phyloP scores from a whole-genome alignment of 1,139 yeast genomes.

The Pichiaceae sp. region DNA sequence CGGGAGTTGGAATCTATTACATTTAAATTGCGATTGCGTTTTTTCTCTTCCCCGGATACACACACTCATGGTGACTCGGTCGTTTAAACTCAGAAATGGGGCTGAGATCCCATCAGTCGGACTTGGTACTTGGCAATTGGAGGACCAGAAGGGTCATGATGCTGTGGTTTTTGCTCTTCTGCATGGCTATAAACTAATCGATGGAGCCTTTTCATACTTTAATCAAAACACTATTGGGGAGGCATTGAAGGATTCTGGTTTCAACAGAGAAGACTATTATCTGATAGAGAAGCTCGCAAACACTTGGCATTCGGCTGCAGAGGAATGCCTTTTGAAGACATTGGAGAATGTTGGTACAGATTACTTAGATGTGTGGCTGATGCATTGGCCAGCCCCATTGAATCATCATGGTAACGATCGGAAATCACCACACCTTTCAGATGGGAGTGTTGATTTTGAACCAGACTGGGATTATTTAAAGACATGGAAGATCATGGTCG shows the following conservation, averaged over 20 bases:
- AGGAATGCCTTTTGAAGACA: slow-evolving; percentile 33
- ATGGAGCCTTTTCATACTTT: slow-evolving; percentile 60
- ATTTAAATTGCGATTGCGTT: too few species aligned
- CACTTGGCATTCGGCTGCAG: slow-evolving; percentile 11
- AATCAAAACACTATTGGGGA: slow-evolving; percentile 63
- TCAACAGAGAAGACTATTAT: slow-evolving; percentile 49
- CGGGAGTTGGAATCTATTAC: too few species aligned
- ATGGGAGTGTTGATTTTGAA: slow-evolving; percentile 31
- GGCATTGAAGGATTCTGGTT: slow-evolving; percentile 42
- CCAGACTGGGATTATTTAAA: slow-evolving; percentile 35
- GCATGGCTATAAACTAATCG: slow-evolving; percentile 70
- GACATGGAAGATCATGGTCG: slow-evolving; percentile 66
- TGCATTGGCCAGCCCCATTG: slow-evolving; percentile 74
- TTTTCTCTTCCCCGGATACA: too few species aligned
- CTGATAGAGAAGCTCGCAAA: slow-evolving; percentile 63
- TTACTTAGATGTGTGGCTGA: slow-evolving; percentile 73
- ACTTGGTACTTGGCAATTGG: slow-evolving; percentile 54
- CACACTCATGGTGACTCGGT: background rate
- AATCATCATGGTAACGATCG: slow-evolving; percentile 31
- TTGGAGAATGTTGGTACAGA: slow-evolving; percentile 63
- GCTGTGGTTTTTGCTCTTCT: slow-evolving; percentile 51
- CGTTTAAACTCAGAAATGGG: slow-evolving; percentile 1
- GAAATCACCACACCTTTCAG: slow-evolving; percentile 33
- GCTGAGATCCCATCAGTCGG: slow-evolving; percentile 23
- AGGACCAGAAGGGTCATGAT: slow-evolving; percentile 45